Conservation (phyloP, 192 early-diverging fungal species). For the Globomyces pollinis-pini region DNA sequence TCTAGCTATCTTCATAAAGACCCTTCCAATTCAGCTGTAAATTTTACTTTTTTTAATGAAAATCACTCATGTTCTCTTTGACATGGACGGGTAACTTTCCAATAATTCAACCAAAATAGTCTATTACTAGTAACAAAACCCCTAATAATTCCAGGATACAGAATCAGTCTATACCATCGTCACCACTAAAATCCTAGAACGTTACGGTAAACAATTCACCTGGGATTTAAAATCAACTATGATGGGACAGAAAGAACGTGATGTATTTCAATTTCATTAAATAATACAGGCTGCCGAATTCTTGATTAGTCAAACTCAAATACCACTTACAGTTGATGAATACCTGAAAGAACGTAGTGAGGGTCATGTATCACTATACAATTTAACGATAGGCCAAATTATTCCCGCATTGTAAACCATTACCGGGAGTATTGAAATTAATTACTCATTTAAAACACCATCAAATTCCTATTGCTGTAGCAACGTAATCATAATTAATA, state of each 20-base stretch:
- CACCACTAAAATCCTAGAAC: conserved; percentile 68
- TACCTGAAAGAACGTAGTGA: conserved; percentile 57
- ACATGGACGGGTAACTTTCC: conserved; percentile 43
- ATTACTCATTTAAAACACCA: conserved; percentile 64
- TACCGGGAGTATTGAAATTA: conserved; percentile 49
- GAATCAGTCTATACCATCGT: conserved; percentile 86
- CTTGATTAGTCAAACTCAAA: conserved; percentile 56
- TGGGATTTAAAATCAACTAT: conserved; percentile 32
- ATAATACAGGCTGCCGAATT: conserved; percentile 48
- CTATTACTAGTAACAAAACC: too few species aligned
- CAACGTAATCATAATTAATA: too few species aligned
- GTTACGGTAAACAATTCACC: conserved; percentile 47
- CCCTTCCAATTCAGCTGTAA: too few species aligned
- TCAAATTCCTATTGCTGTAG: conserved; percentile 67
- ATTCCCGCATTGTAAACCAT: conserved; percentile 59
- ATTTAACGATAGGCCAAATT: too few species aligned
- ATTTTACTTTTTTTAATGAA: too few species aligned
- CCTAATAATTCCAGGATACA: conserved; percentile 72
- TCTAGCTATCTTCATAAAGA: too few species aligned
- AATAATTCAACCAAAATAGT: too few species aligned
- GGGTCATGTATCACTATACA: conserved; percentile 46
- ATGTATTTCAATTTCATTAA: too few species aligned
- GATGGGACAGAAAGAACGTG: conserved; percentile 29
- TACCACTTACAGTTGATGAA: conserved; percentile 74
- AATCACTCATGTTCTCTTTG: conserved; percentile 15